A percentile compares a stretch with the other conserved stretches of the same genome.
Conservation (phyloP, 1,284 basidiomycete genomes). For the Mycena citricolor region DNA sequence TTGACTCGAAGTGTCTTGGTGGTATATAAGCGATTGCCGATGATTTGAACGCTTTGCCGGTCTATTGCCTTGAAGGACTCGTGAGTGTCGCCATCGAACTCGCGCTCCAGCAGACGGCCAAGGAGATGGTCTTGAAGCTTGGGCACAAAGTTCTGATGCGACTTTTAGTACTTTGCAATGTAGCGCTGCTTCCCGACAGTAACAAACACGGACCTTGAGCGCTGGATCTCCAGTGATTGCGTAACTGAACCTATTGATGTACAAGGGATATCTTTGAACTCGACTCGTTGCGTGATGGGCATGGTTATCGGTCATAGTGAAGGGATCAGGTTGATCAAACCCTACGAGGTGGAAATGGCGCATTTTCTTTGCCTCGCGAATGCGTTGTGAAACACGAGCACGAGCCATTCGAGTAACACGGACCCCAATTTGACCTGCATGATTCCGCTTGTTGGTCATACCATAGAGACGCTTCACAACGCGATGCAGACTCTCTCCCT, state of each 20-base stretch:
- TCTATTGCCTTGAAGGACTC: slow-evolving; percentile 16
- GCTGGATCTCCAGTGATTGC: slow-evolving; percentile 15
- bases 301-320: too few species aligned
- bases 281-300: too few species aligned
- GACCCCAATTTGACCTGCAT: slow-evolving; percentile 15
- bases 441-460: slow-evolving; percentile 21
- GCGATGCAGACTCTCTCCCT: slow-evolving; percentile 24
- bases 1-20: slow-evolving; percentile 12
- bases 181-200: too few species aligned
- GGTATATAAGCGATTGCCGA: background rate
- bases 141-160: slow-evolving; percentile 21
- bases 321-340: too few species aligned
- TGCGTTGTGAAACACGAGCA: too few species aligned
- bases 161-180: background rate
- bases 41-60: background rate
- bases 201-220: slow-evolving; percentile 15
- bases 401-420: slow-evolving; percentile 11
- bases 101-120: slow-evolving; percentile 14
- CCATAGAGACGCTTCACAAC: slow-evolving; percentile 23
- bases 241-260: too few species aligned
- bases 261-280: too few species aligned
- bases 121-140: slow-evolving; percentile 27
- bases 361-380: too few species aligned
- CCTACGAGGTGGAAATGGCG: too few species aligned
- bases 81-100: slow-evolving; percentile 25